A percentile compares a stretch with the other conserved stretches of the same genome.
These are phyloP conservation scores for Coemansia sp. DNA, from an alignment of 192 early-diverging fungal species.

Conservation along the genomic window DNA sequence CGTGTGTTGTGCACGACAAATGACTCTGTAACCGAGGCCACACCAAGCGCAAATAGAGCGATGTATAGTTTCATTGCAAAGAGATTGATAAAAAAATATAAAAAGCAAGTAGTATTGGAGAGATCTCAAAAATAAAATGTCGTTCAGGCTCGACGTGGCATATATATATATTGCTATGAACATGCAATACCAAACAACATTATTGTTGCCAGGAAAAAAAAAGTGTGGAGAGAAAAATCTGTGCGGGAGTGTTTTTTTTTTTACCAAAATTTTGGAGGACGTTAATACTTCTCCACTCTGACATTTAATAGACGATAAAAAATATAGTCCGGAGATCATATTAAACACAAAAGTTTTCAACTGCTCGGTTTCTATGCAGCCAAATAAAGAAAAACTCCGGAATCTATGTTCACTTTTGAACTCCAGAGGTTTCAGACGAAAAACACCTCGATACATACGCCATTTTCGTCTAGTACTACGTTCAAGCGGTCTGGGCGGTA, in stretches of 20 bases:
- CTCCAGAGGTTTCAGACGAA: slow-evolving; percentile 6
- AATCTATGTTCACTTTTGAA: background rate
- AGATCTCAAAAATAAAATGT: background rate
- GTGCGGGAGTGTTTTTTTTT: background rate
- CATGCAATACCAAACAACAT: background rate
- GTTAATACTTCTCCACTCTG: background rate
- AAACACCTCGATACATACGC: slow-evolving; percentile 13
- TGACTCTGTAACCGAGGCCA: background rate
- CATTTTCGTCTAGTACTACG: slow-evolving; percentile 21
- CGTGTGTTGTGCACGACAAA: background rate
- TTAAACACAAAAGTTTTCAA: background rate
- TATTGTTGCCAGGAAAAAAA: background rate
- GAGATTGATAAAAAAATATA: background rate
- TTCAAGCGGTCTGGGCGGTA: slow-evolving; percentile 26
- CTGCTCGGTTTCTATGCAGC: background rate
- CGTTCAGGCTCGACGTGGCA: background rate
- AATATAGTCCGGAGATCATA: background rate
- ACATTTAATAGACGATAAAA: background rate
- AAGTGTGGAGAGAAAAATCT: background rate
- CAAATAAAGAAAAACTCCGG: too few species aligned
- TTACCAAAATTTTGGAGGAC: background rate
- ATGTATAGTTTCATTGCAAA: background rate
- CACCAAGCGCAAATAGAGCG: background rate
- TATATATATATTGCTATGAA: background rate
- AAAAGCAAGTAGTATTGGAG: background rate